Conservation (phyloP, 1,284 basidiomycete species). For the Neonothopanus nambi region DNA sequence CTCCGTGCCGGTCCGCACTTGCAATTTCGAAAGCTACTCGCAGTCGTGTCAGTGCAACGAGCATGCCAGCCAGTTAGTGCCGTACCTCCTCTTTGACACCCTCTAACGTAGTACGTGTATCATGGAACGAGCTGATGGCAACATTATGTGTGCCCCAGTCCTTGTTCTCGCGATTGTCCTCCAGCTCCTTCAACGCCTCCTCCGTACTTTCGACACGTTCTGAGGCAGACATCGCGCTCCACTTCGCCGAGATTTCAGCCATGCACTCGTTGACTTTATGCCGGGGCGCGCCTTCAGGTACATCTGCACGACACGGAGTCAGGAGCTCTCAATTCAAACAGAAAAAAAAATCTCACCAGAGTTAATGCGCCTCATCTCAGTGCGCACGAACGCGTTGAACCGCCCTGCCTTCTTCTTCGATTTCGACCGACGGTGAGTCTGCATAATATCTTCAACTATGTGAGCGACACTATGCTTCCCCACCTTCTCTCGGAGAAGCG, state of each 20-base stretch:
- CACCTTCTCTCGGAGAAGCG: not conserved
- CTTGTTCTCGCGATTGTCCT: slow-evolving; percentile 8
- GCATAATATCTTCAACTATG: not conserved
- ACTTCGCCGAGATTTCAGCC: slow-evolving; percentile 4
- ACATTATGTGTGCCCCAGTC: slow-evolving; percentile 7
- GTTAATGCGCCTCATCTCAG: not conserved
- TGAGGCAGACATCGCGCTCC: slow-evolving; percentile 10
- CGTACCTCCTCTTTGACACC: not conserved
- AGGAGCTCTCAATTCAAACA: not conserved
- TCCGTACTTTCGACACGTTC: slow-evolving; percentile 4
- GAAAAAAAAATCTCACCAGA: not conserved
- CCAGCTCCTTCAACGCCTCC: slow-evolving; percentile 3
- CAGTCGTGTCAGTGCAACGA: not conserved
- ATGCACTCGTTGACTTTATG: slow-evolving; percentile 2
- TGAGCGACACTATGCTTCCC: not conserved
- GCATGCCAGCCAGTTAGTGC: not conserved
- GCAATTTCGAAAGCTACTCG: slow-evolving; percentile 9
- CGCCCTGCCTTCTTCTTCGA: not conserved
- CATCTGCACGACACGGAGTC: too few species aligned
- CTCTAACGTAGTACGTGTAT: slow-evolving; percentile 7
- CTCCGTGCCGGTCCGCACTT: slow-evolving; percentile 14
- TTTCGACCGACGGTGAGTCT: not conserved
- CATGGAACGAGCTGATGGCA: slow-evolving; percentile 12
- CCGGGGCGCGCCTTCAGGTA: slow-evolving; percentile 1
- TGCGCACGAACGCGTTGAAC: not conserved